Evolutionary conservation across 129 eudicot genomes (phyloP), one percentile per base, ranked within the genome.

Genomic region (Lonicera japonica): DNA sequence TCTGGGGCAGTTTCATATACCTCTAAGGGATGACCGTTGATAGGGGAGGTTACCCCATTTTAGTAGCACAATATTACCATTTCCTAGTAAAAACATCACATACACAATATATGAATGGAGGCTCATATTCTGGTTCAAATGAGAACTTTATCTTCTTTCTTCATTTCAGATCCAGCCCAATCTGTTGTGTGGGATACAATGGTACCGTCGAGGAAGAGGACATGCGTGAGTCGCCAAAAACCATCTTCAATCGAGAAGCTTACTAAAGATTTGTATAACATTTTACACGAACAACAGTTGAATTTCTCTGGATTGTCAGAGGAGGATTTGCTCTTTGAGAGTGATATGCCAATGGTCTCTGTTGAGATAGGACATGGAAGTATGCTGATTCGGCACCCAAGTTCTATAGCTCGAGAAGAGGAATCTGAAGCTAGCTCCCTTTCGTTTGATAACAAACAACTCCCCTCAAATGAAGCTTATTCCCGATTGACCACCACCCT

Each of bases 341-440:
- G 85, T 58, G 89, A 85, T 55, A 82, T 84, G 54, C 95, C 99
- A 17, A 94, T 94, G 99, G 99, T 85, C 25, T 94, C 99, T 0
- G 99, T 94, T 61, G 99, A 94, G 77, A 85, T 88, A 69, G 99
- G 99, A 52, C 96, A 94, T 75, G 99, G 99, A 45, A 88, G 96
- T 81, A 95, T 94, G 29, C 99, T 94, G 48, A 85, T 94, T 61
- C 71, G 95, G 66, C 99, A 94, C 61, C 99, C 99, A 13, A 83
- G 82, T 60, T 77, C 95, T 53, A 70, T 83, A 25, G 77, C 77
- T 59, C 80, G 95, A 18, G 99, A 94, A 77, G 99, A 94, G 72
- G 99, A 94, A 74, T 88, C 96, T 25, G 99, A 88, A 85, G 99
- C 98, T 55, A 92, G 98, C 75, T 92, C 98, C 60, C 85, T 87